Evolutionary conservation across 257 asterid species (phyloP).

Genomic region (Gentiana dahurica): DNA sequence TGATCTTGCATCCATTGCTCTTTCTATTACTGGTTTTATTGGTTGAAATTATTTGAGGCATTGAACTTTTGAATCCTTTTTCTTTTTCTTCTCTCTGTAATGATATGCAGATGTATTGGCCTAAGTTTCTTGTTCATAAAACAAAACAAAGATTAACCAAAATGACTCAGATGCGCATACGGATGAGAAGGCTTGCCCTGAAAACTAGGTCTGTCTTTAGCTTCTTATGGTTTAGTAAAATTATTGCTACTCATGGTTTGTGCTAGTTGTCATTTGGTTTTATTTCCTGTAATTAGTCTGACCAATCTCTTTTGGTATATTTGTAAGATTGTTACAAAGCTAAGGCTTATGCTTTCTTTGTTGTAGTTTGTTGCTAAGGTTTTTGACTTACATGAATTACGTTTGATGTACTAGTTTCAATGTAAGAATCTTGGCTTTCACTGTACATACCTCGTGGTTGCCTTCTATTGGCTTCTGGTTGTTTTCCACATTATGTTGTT

Average conservation of each 20-base stretch:
- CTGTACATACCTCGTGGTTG: no score
- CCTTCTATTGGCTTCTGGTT: no score
- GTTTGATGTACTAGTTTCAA: no score
- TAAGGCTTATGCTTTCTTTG: no score
- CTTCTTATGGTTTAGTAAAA: no score
- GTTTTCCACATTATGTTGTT: no score
- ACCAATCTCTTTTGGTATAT: no score
- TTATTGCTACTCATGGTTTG: slow-evolving; percentile 3
- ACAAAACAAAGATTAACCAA: slow-evolving; percentile 87
- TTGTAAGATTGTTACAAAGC: no score
- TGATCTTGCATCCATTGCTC: background rate
- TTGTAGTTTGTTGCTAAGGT: no score
- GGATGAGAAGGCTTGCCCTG: slow-evolving; percentile 93
- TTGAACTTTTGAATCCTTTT: background rate
- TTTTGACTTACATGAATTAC: no score
- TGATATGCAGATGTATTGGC: slow-evolving; percentile 69
- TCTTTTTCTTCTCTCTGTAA: background rate
- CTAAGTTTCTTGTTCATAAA: slow-evolving; percentile 81
- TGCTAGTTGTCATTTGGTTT: background rate
- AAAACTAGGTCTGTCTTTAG: slow-evolving; percentile 56
- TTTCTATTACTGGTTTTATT: background rate
- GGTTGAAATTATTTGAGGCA: background rate
- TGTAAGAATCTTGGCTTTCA: no score
- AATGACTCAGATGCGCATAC: slow-evolving; percentile 98
- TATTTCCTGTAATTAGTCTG: no score